Percentiles rank a stretch among this genome's conserved stretches.
Conservation (phyloP, 1,284 basidiomycete species). For the Volvariella volvacea region DNA sequence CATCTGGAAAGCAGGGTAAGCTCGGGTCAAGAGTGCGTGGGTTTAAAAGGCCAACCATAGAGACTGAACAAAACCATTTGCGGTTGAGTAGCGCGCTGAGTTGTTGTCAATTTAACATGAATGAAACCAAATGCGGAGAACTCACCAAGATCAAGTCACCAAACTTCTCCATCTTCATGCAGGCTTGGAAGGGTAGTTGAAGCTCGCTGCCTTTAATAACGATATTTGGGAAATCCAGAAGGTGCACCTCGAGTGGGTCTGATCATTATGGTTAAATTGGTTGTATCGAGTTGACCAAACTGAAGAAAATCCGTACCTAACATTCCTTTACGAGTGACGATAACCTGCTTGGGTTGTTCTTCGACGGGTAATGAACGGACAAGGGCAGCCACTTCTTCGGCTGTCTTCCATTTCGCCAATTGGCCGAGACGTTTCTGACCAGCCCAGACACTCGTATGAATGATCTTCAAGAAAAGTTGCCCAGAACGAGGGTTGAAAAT, state of each 20-base stretch:
- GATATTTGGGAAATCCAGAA: conserved; percentile 99
- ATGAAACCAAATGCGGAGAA: too few relatives aligned
- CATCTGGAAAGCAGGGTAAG: conserved; percentile 46
- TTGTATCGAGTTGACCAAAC: background rate
- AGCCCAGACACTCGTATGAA: conserved; percentile 99
- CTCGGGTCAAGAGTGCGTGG: background rate
- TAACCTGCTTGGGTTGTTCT: conserved; percentile 99
- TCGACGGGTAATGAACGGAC: conserved; percentile 97
- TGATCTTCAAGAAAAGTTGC: conserved; percentile 97
- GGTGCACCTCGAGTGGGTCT: conserved; percentile 96
- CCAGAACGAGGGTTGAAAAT: conserved; percentile 99
- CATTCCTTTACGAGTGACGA: conserved; percentile 99
- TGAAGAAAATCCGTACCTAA: conserved; percentile 52
- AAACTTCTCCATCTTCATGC: conserved; percentile 99
- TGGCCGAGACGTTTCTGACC: conserved; percentile 99
- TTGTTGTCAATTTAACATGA: conserved; percentile 8
- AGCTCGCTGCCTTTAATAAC: conserved; percentile 99
- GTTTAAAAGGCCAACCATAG: conserved; percentile 54
- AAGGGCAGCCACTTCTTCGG: conserved; percentile 98
- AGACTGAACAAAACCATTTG: conserved; percentile 99
- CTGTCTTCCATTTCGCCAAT: conserved; percentile 99
- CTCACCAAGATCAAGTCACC: conserved; percentile 89
- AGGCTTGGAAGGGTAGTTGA: conserved; percentile 98
- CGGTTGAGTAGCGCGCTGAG: conserved; percentile 89
- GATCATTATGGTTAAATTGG: conserved; percentile 2